Evolutionary conservation across 805 yeast species (phyloP).

Genomic region (Jamesozyma gamospora): DNA sequence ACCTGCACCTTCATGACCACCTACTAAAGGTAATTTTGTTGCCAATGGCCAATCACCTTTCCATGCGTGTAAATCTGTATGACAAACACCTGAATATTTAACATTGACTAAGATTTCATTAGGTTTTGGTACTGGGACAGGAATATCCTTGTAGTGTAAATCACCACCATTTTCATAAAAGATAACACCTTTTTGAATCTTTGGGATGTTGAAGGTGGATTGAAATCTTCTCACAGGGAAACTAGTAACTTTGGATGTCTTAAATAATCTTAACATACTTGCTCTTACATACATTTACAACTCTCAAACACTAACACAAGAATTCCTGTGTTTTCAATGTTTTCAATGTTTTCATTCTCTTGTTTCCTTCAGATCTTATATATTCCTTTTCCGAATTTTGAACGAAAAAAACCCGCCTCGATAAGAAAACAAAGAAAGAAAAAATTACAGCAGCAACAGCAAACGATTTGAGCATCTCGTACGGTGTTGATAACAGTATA

Average conservation of each 20-base stretch:
- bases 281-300: too few species aligned
- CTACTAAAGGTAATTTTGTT: conserved; percentile 49
- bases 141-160: conserved; percentile 41
- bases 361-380: not conserved
- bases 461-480: too few species aligned
- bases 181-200: conserved; percentile 42
- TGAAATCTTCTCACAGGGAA: conserved; percentile 14
- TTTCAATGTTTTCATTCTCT: too few species aligned
- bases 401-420: too few species aligned
- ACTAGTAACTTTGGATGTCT: not conserved
- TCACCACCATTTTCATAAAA: conserved; percentile 43
- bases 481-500: too few species aligned
- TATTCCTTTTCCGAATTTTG: too few species aligned
- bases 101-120: conserved; percentile 49
- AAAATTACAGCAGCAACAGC: too few species aligned
- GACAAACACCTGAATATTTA: conserved; percentile 58
- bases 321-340: not conserved
- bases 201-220: conserved; percentile 31
- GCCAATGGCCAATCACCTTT: conserved; percentile 58
- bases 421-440: too few species aligned
- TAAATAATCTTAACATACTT: conserved; percentile 13
- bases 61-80: conserved; percentile 60
- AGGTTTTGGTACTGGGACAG: conserved; percentile 48
- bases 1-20: conserved; percentile 66
- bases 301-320: not conserved